Evolutionary conservation across 495 filamentous ascomycete species (phyloP).

Genomic region (Neurospora sp.): DNA sequence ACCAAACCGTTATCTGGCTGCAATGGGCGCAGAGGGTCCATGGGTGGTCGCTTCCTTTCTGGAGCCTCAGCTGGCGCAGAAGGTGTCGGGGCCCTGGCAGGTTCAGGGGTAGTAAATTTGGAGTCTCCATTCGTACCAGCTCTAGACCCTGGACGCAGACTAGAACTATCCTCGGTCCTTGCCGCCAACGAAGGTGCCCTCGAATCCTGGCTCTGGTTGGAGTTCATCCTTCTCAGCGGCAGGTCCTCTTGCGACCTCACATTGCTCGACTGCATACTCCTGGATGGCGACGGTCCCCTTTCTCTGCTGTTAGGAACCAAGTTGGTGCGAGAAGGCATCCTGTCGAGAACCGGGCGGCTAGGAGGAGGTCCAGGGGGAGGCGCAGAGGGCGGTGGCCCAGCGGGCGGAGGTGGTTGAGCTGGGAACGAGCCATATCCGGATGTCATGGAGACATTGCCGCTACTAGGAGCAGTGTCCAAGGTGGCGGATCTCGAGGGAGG

Average conservation of each 20-base stretch:
- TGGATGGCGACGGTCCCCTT: constrained; percentile 26
- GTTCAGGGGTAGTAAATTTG: constrained; percentile 28
- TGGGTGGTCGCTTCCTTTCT: constrained; percentile 42
- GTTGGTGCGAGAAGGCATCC: constrained; percentile 20
- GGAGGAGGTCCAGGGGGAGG: not conserved
- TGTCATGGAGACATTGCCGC: constrained; percentile 14
- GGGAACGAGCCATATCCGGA: constrained; percentile 14
- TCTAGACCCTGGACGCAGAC: constrained; percentile 39
- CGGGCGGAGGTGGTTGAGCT: not conserved
- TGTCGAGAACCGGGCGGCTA: constrained; percentile 7
- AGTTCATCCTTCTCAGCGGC: constrained; percentile 35
- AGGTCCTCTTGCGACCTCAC: constrained; percentile 30
- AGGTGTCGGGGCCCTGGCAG: constrained; percentile 11
- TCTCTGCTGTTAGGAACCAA: constrained; percentile 23
- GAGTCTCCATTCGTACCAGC: constrained; percentile 21
- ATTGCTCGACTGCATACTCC: constrained; percentile 33
- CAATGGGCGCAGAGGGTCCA: constrained; percentile 37
- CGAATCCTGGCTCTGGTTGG: constrained; percentile 49
- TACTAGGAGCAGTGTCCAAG: constrained; percentile 17
- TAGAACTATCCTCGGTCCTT: constrained; percentile 38
- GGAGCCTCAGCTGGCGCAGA: constrained; percentile 32
- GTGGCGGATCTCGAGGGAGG: constrained; percentile 12
- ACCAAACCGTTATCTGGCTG: constrained; percentile 35
- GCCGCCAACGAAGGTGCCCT: constrained; percentile 33
- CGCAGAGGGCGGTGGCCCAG: constrained; percentile 6